These are phyloP conservation scores for Alectoria sarmentosa DNA, from an alignment of 495 filamentous ascomycete species.

Conservation along the genomic window DNA sequence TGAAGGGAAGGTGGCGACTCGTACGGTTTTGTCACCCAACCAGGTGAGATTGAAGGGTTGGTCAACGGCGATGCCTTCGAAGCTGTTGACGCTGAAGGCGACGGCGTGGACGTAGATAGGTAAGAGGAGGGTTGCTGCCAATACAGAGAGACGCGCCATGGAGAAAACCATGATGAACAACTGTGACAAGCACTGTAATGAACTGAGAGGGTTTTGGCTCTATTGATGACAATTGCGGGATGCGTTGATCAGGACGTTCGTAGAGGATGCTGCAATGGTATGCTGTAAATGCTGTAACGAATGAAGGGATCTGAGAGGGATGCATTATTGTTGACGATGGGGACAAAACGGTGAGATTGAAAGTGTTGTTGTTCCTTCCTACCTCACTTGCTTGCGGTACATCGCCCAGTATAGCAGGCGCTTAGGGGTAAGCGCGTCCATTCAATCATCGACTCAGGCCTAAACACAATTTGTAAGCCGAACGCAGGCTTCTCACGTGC, in stretches of 20 bases:
- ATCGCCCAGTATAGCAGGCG: not conserved
- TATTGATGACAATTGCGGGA: not conserved
- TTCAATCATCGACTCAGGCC: not conserved
- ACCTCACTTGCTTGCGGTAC: not conserved
- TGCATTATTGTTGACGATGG: not conserved
- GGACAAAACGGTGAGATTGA: not conserved
- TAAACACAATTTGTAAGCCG: not conserved
- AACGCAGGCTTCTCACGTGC: not conserved
- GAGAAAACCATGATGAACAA: constrained; percentile 10
- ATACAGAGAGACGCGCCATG: constrained; percentile 5
- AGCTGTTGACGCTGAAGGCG: constrained; percentile 20
- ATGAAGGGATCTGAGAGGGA: not conserved
- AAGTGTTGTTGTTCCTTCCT: constrained; percentile 2
- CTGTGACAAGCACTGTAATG: not conserved
- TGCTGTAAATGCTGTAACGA: not conserved
- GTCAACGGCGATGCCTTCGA: constrained; percentile 18
- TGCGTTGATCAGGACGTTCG: not conserved
- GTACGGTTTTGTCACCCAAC: constrained; percentile 23
- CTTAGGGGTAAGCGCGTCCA: not conserved
- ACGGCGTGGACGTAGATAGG: constrained; percentile 14
- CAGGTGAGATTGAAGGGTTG: constrained; percentile 19
- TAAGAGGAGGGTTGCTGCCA: constrained; percentile 1
- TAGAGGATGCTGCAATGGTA: constrained; percentile 1
- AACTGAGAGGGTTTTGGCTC: not conserved
- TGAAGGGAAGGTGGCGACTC: not conserved